Evolutionary conservation across 2,329 filamentous ascomycete species (phyloP).

Genomic region (Ceratocystis colombiana): DNA sequence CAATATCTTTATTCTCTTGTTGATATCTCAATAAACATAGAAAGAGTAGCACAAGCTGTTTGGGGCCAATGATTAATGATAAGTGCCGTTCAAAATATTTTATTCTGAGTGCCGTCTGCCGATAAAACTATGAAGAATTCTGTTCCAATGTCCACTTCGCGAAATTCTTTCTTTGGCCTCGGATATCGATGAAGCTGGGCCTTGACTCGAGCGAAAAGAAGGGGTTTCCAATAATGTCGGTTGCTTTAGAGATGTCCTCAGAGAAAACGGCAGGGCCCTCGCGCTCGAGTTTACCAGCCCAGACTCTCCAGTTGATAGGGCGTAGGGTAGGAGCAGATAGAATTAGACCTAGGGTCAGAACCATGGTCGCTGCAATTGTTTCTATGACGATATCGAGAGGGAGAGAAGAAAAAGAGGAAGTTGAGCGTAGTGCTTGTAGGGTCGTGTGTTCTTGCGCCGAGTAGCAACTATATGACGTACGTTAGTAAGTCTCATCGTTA

Average conservation of each 20-base stretch:
- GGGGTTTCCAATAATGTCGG: constrained; percentile 64
- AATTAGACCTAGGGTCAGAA: constrained; percentile 78
- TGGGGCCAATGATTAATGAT: not conserved
- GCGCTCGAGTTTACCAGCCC: constrained; percentile 75
- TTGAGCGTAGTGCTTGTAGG: constrained; percentile 50
- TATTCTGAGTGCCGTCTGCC: not conserved
- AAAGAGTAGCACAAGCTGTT: too few relatives aligned
- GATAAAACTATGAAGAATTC: constrained; percentile 17
- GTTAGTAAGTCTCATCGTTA: constrained; percentile 31
- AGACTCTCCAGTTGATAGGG: constrained; percentile 73
- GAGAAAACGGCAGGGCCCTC: constrained; percentile 46
- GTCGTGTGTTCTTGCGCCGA: constrained; percentile 87
- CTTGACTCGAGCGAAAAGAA: constrained; percentile 70
- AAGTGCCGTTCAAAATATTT: not conserved
- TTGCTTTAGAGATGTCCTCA: constrained; percentile 61
- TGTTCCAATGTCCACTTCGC: constrained; percentile 54
- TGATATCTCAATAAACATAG: too few relatives aligned
- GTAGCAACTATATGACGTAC: constrained; percentile 59
- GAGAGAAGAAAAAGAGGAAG: constrained; percentile 44
- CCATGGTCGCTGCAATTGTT: constrained; percentile 65
- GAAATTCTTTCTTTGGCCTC: constrained; percentile 70
- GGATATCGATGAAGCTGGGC: constrained; percentile 78
- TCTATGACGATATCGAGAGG: constrained; percentile 84
- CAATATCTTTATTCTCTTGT: not conserved
- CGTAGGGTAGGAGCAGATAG: constrained; percentile 65